A percentile compares a stretch with the other conserved stretches of the same genome.
Evolutionary conservation across 1,284 basidiomycete genomes (phyloP).

Genomic region (Apiotrichum montevideense): DNA sequence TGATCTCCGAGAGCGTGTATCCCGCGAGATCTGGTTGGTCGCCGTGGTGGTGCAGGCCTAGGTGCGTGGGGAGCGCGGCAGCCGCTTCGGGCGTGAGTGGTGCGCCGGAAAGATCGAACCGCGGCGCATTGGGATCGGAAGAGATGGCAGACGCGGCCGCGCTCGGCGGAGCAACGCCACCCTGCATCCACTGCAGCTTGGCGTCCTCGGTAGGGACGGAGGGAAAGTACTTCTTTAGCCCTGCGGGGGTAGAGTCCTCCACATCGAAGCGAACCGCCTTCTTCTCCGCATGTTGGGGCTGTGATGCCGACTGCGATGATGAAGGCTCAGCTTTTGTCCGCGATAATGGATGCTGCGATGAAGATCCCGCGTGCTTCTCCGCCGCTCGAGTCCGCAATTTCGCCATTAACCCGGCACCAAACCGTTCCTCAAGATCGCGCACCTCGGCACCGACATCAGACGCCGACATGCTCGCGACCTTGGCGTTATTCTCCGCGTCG

Average conservation of each 20-base stretch:
- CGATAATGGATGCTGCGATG: no score
- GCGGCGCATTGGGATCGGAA: constrained; percentile 11
- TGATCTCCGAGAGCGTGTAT: constrained; percentile 82
- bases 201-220: constrained; percentile 54
- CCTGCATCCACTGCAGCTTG: constrained; percentile 64
- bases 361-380: constrained; percentile 10
- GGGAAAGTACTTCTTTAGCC: constrained; percentile 83
- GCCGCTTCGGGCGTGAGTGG: constrained; percentile 53
- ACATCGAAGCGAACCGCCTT: constrained; percentile 23
- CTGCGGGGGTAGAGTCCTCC: constrained; percentile 60
- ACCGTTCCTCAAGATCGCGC: constrained; percentile 59
- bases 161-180: constrained; percentile 48
- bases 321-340: neutral
- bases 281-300: neutral
- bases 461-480: constrained; percentile 56
- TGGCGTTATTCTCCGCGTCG: constrained; percentile 40
- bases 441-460: constrained; percentile 57
- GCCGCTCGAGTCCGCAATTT: constrained; percentile 55
- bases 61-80: constrained; percentile 60
- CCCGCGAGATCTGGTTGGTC: constrained; percentile 71
- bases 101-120: constrained; percentile 69
- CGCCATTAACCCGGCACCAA: constrained; percentile 60
- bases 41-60: constrained; percentile 82
- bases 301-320: neutral
- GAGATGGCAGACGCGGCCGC: constrained; percentile 15